phyloP scores from a whole-genome alignment of 176 grass and related monocot genomes.

The Dendrocalamus sinicus region DNA sequence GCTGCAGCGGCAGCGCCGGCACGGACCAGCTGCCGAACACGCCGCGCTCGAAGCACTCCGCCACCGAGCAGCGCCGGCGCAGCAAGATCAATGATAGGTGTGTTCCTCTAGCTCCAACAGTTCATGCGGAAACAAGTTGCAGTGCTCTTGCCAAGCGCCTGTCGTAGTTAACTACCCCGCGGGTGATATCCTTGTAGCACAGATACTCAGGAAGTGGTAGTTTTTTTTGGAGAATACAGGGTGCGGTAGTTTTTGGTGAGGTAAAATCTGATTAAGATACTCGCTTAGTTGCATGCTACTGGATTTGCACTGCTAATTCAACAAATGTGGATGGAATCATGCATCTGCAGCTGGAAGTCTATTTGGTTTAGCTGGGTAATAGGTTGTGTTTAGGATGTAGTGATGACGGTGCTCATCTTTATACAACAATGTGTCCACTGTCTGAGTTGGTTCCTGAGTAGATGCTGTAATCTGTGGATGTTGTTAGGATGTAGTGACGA shows the following conservation, averaged over 20 bases:
- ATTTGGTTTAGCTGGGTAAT: constrained; percentile 12
- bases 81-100: constrained; percentile 98
- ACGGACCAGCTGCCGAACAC: constrained; percentile 79
- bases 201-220: neutral
- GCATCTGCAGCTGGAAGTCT: neutral
- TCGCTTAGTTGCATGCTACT: neutral
- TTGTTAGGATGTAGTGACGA: neutral
- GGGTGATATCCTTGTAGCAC: neutral
- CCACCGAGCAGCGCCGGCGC: constrained; percentile 88
- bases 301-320: neutral
- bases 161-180: neutral
- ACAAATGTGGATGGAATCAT: neutral
- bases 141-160: neutral
- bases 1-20: constrained; percentile 67
- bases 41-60: constrained; percentile 95
- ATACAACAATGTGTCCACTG: neutral
- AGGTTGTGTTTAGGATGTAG: neutral
- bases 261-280: neutral
- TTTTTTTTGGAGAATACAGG: neutral
- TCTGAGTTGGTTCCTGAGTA: neutral
- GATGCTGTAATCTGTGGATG: neutral
- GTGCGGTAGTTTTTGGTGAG: neutral
- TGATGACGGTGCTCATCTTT: neutral
- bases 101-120: neutral
- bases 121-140: neutral